Conservation (phyloP, 441 rosid species). For the Gossypium schwendimanii region DNA sequence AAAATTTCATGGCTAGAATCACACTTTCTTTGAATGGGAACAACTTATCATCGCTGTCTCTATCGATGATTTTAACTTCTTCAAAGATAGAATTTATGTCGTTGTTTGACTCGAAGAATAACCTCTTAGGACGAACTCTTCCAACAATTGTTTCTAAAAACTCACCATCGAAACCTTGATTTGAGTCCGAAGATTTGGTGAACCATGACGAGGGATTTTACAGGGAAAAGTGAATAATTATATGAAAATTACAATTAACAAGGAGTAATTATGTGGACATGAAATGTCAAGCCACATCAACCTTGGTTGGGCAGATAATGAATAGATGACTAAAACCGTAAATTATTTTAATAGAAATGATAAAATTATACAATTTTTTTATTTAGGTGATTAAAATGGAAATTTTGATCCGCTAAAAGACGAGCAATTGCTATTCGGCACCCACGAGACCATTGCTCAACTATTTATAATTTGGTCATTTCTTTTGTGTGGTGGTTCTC, state of each 20-base stretch:
- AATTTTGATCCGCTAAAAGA: too few species aligned
- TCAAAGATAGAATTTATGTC: slow-evolving; percentile 45
- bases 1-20: slow-evolving; percentile 40
- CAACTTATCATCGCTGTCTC: not conserved
- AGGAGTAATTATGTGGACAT: too few species aligned
- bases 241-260: too few species aligned
- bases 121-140: slow-evolving; percentile 32
- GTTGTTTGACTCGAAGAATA: slow-evolving; percentile 40
- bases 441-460: too few species aligned
- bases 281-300: too few species aligned
- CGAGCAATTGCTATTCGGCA: too few species aligned
- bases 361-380: too few species aligned
- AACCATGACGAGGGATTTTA: slow-evolving; percentile 49
- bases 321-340: too few species aligned
- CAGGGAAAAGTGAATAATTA: too few species aligned
- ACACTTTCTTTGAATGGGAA: slow-evolving; percentile 36
- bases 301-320: too few species aligned
- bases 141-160: slow-evolving; percentile 37
- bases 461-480: not conserved
- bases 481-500: not conserved
- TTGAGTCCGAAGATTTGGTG: slow-evolving; percentile 48
- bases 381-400: too few species aligned
- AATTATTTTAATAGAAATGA: too few species aligned
- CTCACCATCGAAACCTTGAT: slow-evolving; percentile 19
- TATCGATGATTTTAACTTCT: slow-evolving; percentile 11